Evolutionary conservation across 2,329 filamentous ascomycete genomes (phyloP).

Genomic region (Neopestalotiopsis sp.): DNA sequence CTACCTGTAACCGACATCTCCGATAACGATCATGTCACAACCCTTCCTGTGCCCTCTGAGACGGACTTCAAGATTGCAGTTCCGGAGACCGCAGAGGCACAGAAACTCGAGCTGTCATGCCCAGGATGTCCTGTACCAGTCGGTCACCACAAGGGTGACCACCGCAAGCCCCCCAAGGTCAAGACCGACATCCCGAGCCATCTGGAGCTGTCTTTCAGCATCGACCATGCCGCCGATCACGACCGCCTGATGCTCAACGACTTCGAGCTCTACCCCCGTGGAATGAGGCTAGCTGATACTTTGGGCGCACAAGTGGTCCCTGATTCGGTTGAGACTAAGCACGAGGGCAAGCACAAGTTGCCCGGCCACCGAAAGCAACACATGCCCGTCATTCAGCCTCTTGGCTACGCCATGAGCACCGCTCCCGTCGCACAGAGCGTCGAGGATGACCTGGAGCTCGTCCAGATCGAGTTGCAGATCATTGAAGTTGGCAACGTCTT

Average conservation of each 20-base stretch:
- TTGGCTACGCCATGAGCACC: slow-evolving; percentile 57
- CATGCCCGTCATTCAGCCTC: slow-evolving; percentile 37
- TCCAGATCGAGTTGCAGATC: slow-evolving; percentile 62
- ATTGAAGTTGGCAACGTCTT: slow-evolving; percentile 64
- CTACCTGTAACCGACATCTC: slow-evolving; percentile 35
- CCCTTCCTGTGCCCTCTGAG: slow-evolving; percentile 34
- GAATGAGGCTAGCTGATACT: slow-evolving; percentile 50
- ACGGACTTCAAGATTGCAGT: slow-evolving; percentile 22
- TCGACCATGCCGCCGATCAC: slow-evolving; percentile 50
- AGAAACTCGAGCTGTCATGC: slow-evolving; percentile 35
- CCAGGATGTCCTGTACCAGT: slow-evolving; percentile 35
- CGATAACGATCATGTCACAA: slow-evolving; percentile 31
- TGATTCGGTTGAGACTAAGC: slow-evolving; percentile 29
- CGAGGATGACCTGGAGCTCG: slow-evolving; percentile 56
- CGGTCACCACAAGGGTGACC: slow-evolving; percentile 23
- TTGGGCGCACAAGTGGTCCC: slow-evolving; percentile 53
- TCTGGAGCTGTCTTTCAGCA: slow-evolving; percentile 59
- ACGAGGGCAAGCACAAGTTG: slow-evolving; percentile 14
- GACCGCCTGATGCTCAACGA: slow-evolving; percentile 64
- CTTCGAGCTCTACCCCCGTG: slow-evolving; percentile 62
- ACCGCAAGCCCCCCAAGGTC: slow-evolving; percentile 18
- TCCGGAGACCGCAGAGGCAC: slow-evolving; percentile 25
- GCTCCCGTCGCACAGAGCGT: slow-evolving; percentile 52
- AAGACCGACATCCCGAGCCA: slow-evolving; percentile 44
- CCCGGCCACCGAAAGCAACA: slow-evolving; percentile 31